Conservation (phyloP, 225 moss, liverwort and hornwort genomes). For the Straminergon stramineum region DNA sequence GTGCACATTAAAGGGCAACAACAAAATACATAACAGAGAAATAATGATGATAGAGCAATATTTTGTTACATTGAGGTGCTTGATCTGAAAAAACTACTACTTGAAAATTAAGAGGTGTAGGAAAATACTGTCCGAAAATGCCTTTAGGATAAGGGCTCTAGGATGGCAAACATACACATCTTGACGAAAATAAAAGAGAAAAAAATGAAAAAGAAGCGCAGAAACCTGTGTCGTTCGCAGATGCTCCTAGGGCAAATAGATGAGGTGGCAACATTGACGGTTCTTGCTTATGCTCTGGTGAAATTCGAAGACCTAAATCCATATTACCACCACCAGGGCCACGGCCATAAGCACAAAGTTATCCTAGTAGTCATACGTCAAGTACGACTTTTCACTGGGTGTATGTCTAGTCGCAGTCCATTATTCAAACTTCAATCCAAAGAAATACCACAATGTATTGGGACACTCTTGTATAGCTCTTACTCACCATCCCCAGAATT, state of each 20-base stretch:
- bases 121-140: not conserved
- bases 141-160: not conserved
- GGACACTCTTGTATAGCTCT: not conserved
- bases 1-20: not conserved
- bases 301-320: slow-evolving; percentile 58
- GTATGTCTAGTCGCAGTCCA: not conserved
- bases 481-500: slow-evolving; percentile 80
- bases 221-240: slow-evolving; percentile 60
- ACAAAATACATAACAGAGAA: not conserved
- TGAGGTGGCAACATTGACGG: slow-evolving; percentile 66
- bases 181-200: not conserved
- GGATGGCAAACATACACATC: not conserved
- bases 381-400: not conserved
- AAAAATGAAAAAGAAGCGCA: not conserved
- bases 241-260: slow-evolving; percentile 55
- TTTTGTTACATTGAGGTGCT: not conserved
- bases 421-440: not conserved
- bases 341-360: not conserved
- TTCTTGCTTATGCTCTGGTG: slow-evolving; percentile 71
- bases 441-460: not conserved
- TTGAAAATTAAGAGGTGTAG: not conserved
- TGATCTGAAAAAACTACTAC: not conserved
- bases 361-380: not conserved
- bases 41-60: not conserved
- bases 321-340: slow-evolving; percentile 2